Base-by-base conservation (phyloP, 441 rosid species). In the Croton setiger region DNA sequence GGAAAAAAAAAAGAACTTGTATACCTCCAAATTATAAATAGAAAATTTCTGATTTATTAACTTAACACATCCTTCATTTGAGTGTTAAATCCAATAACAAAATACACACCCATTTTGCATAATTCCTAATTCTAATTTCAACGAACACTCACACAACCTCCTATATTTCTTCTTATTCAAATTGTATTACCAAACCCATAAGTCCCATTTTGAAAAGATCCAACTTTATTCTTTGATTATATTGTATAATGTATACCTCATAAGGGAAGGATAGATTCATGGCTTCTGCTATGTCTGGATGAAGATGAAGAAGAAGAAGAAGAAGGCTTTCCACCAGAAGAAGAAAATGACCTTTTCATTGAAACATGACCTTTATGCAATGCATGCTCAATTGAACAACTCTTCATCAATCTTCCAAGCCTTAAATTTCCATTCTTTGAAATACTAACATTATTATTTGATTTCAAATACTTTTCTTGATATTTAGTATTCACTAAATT, bases 291-390 rank as follows among this genome's bases (percentile, higher is more conserved):
- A 11, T 68, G 47, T 49, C 71, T 75, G 1, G 82, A 72, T 13
- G 68, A 74, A 10, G 31, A n/a, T n/a, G n/a, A 27, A 27, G 31
- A 27, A 27, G 31, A 27, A 27, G 31, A 27, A 27, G 31, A 27
- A 27, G 75, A 66, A 12, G 75, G 71, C 59, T 77, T 82, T 66
- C 78, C 76, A 41, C 77, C 56, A 33, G 74, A 76, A 0, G 88
- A 85, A 45, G 88, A 85, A 45, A 77, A 41, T 1, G 85, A 81
- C 48, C 87, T 81, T 51, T 79, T 85, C 84, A 75, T 79, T 3
- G 80, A 69, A 70, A 78, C 20, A 3, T 81, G 76, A 27, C 79
- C 82, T 63, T 77, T 77, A 41, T 79, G 78, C 57, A 80, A 66
- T 9, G 83, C 74, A 51, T 69, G 51, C 15, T 75, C 80, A 1